Evolutionary conservation across 2,329 filamentous ascomycete species (phyloP).

Genomic region (Colletotrichum cereale): DNA sequence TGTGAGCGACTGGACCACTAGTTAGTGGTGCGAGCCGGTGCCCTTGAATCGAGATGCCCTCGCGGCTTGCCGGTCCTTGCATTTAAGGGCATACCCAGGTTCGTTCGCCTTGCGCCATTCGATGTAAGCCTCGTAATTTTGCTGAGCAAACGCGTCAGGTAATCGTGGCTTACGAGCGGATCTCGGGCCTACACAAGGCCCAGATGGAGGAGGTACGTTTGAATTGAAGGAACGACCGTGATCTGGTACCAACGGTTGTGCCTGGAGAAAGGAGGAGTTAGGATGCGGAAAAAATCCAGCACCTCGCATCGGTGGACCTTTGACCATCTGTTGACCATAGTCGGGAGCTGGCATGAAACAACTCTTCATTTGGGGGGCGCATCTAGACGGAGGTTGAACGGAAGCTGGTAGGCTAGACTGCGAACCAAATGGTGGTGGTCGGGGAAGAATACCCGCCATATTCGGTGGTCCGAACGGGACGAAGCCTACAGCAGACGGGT

Average conservation of each 20-base stretch:
- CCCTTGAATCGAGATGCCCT: constrained; percentile 14
- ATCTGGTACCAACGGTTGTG: neutral
- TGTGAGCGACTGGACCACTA: neutral
- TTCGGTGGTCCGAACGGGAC: neutral
- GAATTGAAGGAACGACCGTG: constrained; percentile 1
- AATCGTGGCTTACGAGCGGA: constrained; percentile 56
- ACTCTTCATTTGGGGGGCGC: neutral
- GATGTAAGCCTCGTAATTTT: constrained; percentile 61
- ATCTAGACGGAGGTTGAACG: neutral
- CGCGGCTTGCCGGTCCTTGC: constrained; percentile 51
- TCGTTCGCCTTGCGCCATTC: constrained; percentile 63
- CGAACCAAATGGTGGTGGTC: neutral
- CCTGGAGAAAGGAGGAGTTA: neutral
- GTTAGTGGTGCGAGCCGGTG: neutral
- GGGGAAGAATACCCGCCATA: neutral
- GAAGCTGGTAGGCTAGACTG: neutral
- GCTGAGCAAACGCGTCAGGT: constrained; percentile 57
- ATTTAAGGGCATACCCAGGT: constrained; percentile 61
- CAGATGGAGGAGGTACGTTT: neutral
- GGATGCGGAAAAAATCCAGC: neutral
- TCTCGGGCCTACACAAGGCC: constrained; percentile 19
- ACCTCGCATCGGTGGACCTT: neutral
- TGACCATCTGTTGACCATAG: constrained; percentile 45
- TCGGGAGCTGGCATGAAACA: constrained; percentile 40
- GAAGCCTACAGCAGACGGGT: neutral